Evolutionary conservation across 306 rosid genomes (phyloP).

Genomic region (Sesbania bispinosa): DNA sequence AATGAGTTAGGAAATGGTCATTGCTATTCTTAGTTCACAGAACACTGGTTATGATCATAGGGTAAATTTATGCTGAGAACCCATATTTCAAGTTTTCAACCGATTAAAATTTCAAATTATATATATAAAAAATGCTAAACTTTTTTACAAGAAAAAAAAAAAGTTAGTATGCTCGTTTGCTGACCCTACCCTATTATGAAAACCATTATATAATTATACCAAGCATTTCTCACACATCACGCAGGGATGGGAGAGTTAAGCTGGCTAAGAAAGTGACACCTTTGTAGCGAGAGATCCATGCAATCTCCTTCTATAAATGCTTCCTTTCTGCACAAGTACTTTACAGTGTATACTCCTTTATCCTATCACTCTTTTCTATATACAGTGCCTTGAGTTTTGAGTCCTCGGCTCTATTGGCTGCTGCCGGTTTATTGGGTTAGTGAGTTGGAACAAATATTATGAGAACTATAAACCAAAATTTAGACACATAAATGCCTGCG

Average conservation of each 20-base stretch:
- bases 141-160: not conserved
- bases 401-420: conserved; percentile 43
- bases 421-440: conserved; percentile 52
- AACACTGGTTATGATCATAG: not conserved
- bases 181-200: not conserved
- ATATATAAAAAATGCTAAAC: not conserved
- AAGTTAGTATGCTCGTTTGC: not conserved
- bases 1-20: not conserved
- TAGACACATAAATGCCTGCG: conserved; percentile 25
- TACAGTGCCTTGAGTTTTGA: conserved; percentile 62
- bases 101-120: not conserved
- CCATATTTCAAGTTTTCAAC: not conserved
- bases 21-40: not conserved
- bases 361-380: conserved; percentile 73
- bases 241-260: not conserved
- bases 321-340: conserved; percentile 44
- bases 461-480: conserved; percentile 38
- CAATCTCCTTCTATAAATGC: conserved; percentile 32
- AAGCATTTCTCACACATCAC: not conserved
- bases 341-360: conserved; percentile 55
- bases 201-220: not conserved
- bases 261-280: not conserved
- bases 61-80: not conserved
- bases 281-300: conserved; percentile 21
- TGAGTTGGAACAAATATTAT: conserved; percentile 50